Base-by-base conservation (phyloP, 176 grass and related monocot genomes). In the Paspalum notatum region DNA sequence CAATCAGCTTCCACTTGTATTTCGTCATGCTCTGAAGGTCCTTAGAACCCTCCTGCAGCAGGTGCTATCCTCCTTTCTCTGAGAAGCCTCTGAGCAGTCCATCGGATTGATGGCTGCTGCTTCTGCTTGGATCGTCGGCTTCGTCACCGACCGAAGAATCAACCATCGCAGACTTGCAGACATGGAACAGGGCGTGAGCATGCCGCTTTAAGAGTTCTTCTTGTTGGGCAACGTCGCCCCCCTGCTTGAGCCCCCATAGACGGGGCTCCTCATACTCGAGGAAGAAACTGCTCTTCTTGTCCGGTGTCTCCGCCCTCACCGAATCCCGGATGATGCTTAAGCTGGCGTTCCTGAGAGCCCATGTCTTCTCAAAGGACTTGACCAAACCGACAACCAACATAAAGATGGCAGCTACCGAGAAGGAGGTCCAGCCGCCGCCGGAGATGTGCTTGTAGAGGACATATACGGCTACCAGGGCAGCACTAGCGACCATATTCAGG, bases 291-390 rank as follows among this genome's bases (percentile, higher is more conserved):
- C 24, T n/a, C n/a, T n/a, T 17, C 8, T 32, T 43, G 20, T 12
- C 43, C 37, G 0, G 20, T 8, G 38, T 21, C 39, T 42, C 72
- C 0, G 12, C 38, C 37, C 58, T 53, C 52, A 75, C 8, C 10
- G 75, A 72, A 6, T 58, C 49, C 44, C 66, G 20, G 14, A 85
- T 57, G 53, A n/a, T n/a, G 44, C 26, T 46, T 40, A 79, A 66
- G 44, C 60, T 71, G 8, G 44, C 83, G 20, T 20, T 41, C 66
- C 27, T 52, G 20, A 85, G 75, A n/a, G 83, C 52, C 75, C 74
- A 78, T 0, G 66, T 41, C 83, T 64, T 69, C 74, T 85, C 84
- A 6, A 7, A 56, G 32, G 57, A 85, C 84, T 85, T 85, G 27
- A n/a, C 18, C 22, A 79, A 24, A 0, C 50, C 64, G 1, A 58